These are phyloP conservation scores for Scedosporium apiospermum DNA, from an alignment of 2,329 filamentous ascomycete species.

Conservation along the genomic window DNA sequence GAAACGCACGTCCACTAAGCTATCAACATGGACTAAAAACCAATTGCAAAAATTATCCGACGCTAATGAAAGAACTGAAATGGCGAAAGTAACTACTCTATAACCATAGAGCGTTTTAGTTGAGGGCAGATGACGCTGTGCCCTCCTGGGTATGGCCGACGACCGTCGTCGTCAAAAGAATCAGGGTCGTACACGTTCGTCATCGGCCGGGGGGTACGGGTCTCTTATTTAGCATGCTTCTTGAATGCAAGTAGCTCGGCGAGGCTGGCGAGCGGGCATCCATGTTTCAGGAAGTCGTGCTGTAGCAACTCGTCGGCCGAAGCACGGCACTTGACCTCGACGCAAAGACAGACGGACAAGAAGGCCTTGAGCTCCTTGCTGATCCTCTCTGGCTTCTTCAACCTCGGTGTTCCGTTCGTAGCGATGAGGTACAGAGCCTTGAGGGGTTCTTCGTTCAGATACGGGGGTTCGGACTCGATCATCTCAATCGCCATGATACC, in stretches of 20 bases:
- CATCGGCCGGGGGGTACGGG: background rate
- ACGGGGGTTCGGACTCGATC: constrained; percentile 97
- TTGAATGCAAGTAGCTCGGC: constrained; percentile 84
- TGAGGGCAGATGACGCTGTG: no score
- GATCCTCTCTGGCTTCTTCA: constrained; percentile 97
- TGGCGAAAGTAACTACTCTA: no score
- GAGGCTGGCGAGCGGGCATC: constrained; percentile 73
- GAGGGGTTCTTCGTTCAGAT: constrained; percentile 93
- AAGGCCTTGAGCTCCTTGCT: constrained; percentile 98
- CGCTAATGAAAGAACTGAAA: no score
- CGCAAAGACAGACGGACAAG: constrained; percentile 89
- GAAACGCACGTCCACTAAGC: background rate
- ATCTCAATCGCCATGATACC: constrained; percentile 99
- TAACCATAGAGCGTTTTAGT: background rate
- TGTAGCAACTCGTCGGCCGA: constrained; percentile 81
- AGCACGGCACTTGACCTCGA: constrained; percentile 89
- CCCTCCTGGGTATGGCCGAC: background rate
- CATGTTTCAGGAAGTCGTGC: constrained; percentile 90
- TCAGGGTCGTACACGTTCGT: background rate
- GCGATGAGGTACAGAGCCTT: constrained; percentile 97
- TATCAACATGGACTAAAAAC: no score
- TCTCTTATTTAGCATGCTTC: constrained; percentile 53
- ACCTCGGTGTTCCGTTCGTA: constrained; percentile 88
- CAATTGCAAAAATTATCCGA: no score
- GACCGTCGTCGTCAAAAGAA: background rate